Evolutionary conservation across 768 basidiomycete species (phyloP).

Genomic region (Leccinellum rugosiceps): DNA sequence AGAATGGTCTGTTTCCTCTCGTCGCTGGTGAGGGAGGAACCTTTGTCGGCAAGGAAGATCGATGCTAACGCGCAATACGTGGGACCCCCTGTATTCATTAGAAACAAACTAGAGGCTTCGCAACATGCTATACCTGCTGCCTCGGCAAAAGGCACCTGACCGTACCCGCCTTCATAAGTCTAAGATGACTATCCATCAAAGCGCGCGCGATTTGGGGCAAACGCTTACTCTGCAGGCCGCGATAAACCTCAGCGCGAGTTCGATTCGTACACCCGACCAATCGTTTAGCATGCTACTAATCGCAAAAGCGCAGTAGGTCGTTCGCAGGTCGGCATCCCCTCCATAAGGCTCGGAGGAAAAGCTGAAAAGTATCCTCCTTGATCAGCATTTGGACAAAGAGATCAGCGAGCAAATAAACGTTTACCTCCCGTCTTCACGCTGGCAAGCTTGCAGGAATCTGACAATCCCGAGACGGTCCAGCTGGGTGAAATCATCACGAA

Average conservation of each 20-base stretch:
- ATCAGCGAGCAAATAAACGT: conserved; percentile 6
- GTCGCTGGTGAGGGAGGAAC: conserved; percentile 22
- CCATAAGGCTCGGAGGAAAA: conserved; percentile 69
- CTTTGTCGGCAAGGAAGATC: conserved; percentile 47
- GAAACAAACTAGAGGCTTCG: background rate
- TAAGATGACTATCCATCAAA: conserved; percentile 30
- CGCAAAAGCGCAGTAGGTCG: conserved; percentile 84
- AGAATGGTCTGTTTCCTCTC: conserved; percentile 57
- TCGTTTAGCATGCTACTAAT: conserved; percentile 76
- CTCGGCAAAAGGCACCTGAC: conserved; percentile 76
- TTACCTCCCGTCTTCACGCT: conserved; percentile 81
- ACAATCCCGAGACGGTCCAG: conserved; percentile 71
- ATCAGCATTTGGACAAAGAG: conserved; percentile 1
- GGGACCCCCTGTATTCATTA: conserved; percentile 64
- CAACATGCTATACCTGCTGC: conserved; percentile 63
- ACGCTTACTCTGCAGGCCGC: conserved; percentile 63
- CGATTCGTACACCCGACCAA: conserved; percentile 70
- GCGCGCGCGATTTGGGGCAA: background rate
- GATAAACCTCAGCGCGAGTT: conserved; percentile 61
- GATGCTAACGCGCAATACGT: conserved; percentile 90
- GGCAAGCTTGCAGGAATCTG: conserved; percentile 66
- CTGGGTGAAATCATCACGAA: conserved; percentile 78
- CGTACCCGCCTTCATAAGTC: conserved; percentile 94
- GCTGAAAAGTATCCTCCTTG: conserved; percentile 35
- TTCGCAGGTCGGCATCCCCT: conserved; percentile 76